phyloP scores from a whole-genome alignment of 352 stramenopile genomes.

The Pythium pyrilobum region DNA sequence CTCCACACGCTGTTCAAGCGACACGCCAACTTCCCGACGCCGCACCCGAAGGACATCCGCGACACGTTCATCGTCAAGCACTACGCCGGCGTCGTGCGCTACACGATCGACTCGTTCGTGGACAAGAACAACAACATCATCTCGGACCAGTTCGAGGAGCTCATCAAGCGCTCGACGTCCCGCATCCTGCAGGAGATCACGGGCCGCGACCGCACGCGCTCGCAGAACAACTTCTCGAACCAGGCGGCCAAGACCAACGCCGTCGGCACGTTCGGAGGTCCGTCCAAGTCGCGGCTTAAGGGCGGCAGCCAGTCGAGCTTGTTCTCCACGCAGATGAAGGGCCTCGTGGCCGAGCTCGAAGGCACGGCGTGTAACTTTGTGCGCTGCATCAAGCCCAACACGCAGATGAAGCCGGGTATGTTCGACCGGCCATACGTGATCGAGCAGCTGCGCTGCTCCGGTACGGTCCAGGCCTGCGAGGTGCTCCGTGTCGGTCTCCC shows the following conservation, averaged over 20 bases:
- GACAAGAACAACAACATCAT: slow-evolving; percentile 92
- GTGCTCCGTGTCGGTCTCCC: slow-evolving; percentile 77
- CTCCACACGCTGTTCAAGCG: slow-evolving; percentile 80
- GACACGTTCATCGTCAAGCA: slow-evolving; percentile 85
- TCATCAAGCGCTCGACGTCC: slow-evolving; percentile 75
- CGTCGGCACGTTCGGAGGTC: slow-evolving; percentile 22
- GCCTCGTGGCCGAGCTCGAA: slow-evolving; percentile 73
- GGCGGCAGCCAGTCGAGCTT: slow-evolving; percentile 63
- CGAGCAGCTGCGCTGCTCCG: slow-evolving; percentile 68
- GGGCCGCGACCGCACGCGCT: slow-evolving; percentile 39
- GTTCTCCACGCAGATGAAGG: slow-evolving; percentile 83
- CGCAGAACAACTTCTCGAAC: slow-evolving; percentile 29
- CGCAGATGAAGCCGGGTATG: slow-evolving; percentile 84
- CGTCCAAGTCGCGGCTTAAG: slow-evolving; percentile 49
- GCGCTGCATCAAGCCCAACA: slow-evolving; percentile 96
- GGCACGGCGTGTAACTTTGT: slow-evolving; percentile 92
- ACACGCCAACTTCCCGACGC: slow-evolving; percentile 76
- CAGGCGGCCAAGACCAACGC: slow-evolving; percentile 51
- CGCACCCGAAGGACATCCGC: slow-evolving; percentile 79
- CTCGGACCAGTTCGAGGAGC: slow-evolving; percentile 84
- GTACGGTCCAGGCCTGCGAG: slow-evolving; percentile 73
- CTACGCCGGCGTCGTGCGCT: slow-evolving; percentile 79
- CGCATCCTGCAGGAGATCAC: slow-evolving; percentile 68
- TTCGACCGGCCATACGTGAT: slow-evolving; percentile 78
- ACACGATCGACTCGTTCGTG: slow-evolving; percentile 83